Evolutionary conservation across 495 filamentous ascomycete genomes (phyloP).

Genomic region (Talaromyces borbonicus): DNA sequence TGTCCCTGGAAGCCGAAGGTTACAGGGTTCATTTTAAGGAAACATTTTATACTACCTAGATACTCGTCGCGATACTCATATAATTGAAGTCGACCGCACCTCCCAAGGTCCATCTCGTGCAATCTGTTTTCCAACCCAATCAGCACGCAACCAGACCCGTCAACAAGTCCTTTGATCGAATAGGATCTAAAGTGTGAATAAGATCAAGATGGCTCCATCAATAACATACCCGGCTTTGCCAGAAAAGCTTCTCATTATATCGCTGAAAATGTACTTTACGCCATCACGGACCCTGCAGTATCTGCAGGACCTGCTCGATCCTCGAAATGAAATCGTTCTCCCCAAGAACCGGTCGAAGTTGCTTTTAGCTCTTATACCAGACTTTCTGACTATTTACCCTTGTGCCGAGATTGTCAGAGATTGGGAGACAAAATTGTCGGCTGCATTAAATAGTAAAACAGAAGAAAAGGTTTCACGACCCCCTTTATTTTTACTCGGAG

Average conservation of each 20-base stretch:
- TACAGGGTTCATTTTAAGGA: too few relatives aligned
- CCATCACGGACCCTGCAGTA: conserved; percentile 53
- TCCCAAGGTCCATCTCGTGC: background rate
- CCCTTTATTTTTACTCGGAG: conserved; percentile 51
- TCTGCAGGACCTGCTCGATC: conserved; percentile 44
- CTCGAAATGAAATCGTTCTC: conserved; percentile 27
- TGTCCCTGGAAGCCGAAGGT: too few relatives aligned
- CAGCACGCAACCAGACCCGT: background rate
- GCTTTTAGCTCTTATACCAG: conserved; percentile 76
- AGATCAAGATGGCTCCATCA: conserved; percentile 14
- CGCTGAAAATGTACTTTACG: conserved; percentile 79
- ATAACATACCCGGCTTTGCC: conserved; percentile 36
- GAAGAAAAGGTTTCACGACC: too few relatives aligned
- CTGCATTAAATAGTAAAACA: conserved; percentile 9
- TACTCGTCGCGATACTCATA: too few relatives aligned
- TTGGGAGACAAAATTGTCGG: conserved; percentile 21
- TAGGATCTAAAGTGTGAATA: background rate
- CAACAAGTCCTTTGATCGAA: background rate
- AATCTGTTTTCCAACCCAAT: background rate
- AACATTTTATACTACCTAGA: too few relatives aligned
- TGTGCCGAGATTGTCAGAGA: conserved; percentile 41
- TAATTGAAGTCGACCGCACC: too few relatives aligned
- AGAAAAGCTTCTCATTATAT: conserved; percentile 66
- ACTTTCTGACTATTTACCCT: conserved; percentile 57
- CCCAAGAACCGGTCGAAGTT: conserved; percentile 55